These are phyloP conservation scores for Solanum medicagineum DNA, from an alignment of 257 asterid species.

Conservation along the genomic window DNA sequence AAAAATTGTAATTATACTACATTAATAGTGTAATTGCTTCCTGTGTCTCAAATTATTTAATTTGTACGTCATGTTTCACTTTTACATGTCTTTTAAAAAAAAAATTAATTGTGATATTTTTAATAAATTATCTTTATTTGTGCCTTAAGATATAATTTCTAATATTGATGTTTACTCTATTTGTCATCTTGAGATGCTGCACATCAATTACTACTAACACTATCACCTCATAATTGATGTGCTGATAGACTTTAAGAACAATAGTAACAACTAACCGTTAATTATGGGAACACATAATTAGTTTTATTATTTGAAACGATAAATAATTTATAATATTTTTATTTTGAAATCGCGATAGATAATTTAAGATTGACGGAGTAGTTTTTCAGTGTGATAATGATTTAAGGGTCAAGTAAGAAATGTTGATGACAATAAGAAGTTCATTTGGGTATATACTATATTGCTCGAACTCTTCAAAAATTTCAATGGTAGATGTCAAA, in stretches of 20 bases:
- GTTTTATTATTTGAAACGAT: neutral
- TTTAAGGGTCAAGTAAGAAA: neutral
- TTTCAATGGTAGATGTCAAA: too few relatives aligned
- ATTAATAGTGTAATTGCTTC: neutral
- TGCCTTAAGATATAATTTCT: neutral
- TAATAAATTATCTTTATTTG: neutral
- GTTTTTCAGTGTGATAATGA: too few relatives aligned
- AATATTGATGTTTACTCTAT: neutral
- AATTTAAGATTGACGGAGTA: neutral
- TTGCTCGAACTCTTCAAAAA: too few relatives aligned
- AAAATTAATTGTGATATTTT: neutral
- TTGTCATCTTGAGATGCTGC: too few relatives aligned
- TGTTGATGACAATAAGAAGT: neutral
- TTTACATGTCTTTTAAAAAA: neutral
- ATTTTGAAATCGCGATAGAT: neutral
- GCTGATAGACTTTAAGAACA: too few relatives aligned
- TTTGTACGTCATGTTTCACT: neutral
- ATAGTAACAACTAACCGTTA: neutral
- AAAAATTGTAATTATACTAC: neutral
- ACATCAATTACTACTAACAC: too few relatives aligned
- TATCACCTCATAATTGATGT: neutral
- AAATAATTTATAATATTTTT: neutral
- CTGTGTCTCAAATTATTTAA: neutral
- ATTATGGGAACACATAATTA: neutral
- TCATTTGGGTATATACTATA: neutral